Percentiles rank a stretch among this genome's conserved stretches.
phyloP scores from a whole-genome alignment of 768 basidiomycete genomes.

The Tylopilus sp. region DNA sequence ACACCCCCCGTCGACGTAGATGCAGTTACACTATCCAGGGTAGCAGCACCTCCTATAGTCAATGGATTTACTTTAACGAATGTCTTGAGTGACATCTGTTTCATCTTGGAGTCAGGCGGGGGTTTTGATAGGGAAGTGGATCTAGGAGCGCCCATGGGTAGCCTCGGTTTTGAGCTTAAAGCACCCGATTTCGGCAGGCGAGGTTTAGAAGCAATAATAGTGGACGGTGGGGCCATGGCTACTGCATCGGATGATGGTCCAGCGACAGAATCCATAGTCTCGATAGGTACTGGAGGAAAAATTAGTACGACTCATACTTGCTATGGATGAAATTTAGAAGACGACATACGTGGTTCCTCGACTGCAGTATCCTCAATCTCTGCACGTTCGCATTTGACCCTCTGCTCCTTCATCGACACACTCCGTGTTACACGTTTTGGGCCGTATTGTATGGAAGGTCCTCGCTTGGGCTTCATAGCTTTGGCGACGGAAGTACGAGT shows the following conservation, averaged over 20 bases:
- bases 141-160: neutral
- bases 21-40: neutral
- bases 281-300: neutral
- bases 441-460: slow-evolving; percentile 6
- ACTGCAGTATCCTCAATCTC: neutral
- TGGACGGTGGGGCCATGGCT: slow-evolving; percentile 3
- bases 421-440: slow-evolving; percentile 29
- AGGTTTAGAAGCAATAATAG: neutral
- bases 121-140: slow-evolving; percentile 14
- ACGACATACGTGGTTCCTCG: neutral
- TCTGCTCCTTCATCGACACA: slow-evolving; percentile 25
- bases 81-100: slow-evolving; percentile 21
- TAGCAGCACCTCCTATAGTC: no score
- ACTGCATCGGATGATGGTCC: neutral
- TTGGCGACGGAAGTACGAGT: slow-evolving; percentile 1
- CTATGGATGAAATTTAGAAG: neutral
- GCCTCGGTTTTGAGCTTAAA: slow-evolving; percentile 3
- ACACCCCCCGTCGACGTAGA: slow-evolving; percentile 6
- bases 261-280: neutral
- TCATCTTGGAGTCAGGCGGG: slow-evolving; percentile 17
- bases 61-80: slow-evolving; percentile 20
- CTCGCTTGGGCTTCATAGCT: slow-evolving; percentile 18
- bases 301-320: slow-evolving; percentile 9
- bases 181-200: slow-evolving; percentile 3
- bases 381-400: neutral